Base-by-base conservation (phyloP, 768 basidiomycete genomes). In the Podaxis rugospora region DNA sequence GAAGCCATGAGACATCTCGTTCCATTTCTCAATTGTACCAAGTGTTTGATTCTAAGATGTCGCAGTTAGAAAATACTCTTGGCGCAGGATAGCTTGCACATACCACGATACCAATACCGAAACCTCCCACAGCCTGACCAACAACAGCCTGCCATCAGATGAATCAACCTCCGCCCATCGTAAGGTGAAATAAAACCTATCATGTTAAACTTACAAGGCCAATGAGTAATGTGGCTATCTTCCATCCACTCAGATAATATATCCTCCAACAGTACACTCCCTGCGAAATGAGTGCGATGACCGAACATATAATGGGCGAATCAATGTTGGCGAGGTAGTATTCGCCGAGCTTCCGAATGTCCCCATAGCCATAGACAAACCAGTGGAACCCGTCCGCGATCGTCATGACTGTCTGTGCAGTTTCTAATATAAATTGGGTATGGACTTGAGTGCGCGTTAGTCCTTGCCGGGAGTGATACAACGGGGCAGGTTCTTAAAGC, bases 201-300 rank as follows among this genome's bases (percentile, higher is more conserved):
- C 9, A n/a, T 32, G 27, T 27, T 10, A 14, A 1, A 53, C 39
- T 60, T 11, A 60, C 59, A 6, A 60, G 14, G 16, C 18, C 42
- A 35, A 60, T 60, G 4, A 60, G 4, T 6, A 60, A 14, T 2
- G 51, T 52, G 25, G 51, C 28, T 27, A 49, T 16, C 40, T 25
- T 61, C 53, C 52, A 61, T n/a, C 13, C 32, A 28, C 59, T 50
- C 11, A 61, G 21, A 18, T 54, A 42, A 13, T 61, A 50, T 23
- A 61, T 61, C 51, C 59, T 54, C 59, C 59, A 61, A 32, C 59
- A 61, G 5, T 61, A 61, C 42, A 61, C 59, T 11, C 59, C 59
- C 49, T 61, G 59, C 4, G 59, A 61, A 11, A 61, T 61, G 5
- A 61, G 36, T 2, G 53, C 59, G 5, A 61, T 61, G 11, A 55